Conservation (phyloP, 2,329 filamentous ascomycete genomes). For the Cordyceps pruinosa region DNA sequence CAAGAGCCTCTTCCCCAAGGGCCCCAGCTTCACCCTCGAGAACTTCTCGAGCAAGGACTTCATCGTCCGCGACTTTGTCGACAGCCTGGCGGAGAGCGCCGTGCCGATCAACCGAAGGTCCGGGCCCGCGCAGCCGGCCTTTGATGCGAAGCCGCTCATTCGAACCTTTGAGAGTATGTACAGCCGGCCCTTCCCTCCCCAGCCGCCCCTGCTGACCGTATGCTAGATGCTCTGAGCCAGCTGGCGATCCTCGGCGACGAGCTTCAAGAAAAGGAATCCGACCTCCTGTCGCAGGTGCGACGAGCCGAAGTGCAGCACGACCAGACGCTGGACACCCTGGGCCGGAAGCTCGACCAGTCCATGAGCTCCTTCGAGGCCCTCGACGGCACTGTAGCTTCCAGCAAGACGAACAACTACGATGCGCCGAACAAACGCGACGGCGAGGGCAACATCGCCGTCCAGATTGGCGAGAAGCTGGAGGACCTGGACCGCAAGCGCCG, state of each 20-base stretch:
- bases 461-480: conserved; percentile 89
- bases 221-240: conserved; percentile 55
- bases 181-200: background rate
- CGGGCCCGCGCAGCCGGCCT: conserved; percentile 54
- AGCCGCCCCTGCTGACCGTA: conserved; percentile 15
- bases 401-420: conserved; percentile 32
- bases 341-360: conserved; percentile 82
- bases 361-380: conserved; percentile 88
- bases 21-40: conserved; percentile 78
- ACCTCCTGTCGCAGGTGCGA: conserved; percentile 81
- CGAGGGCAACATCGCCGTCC: conserved; percentile 84
- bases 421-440: conserved; percentile 36
- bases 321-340: conserved; percentile 79
- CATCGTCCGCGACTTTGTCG: conserved; percentile 96
- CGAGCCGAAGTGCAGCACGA: conserved; percentile 89
- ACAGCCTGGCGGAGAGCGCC: conserved; percentile 80
- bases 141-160: conserved; percentile 95
- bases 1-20: conserved; percentile 67
- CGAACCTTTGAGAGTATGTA: conserved; percentile 75
- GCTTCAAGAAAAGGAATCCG: conserved; percentile 82
- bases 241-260: conserved; percentile 70
- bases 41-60: conserved; percentile 89
- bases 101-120: conserved; percentile 76
- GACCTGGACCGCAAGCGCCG: conserved; percentile 89
- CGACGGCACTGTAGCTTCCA: conserved; percentile 71